Base-by-base conservation (phyloP, 2,329 filamentous ascomycete genomes). In the Teratosphaeria destructans region DNA sequence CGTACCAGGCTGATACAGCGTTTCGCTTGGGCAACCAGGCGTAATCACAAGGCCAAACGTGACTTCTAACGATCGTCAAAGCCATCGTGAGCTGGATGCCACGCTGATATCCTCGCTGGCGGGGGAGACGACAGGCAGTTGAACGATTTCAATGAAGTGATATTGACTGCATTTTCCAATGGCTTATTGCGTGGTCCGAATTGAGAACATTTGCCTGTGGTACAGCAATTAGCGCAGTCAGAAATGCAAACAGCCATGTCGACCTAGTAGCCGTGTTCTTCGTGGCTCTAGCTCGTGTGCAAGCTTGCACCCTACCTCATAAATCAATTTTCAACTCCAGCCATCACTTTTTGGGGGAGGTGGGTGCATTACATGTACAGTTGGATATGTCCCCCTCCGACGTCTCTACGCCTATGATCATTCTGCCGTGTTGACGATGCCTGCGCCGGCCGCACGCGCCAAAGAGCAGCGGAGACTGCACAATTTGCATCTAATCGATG, bases 401-500 rank as follows among this genome's bases (percentile, higher is more conserved):
- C 29, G 5, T 32, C 29, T 43, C 4, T 10, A 8, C n/a, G 43
- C 7, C 43, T 3, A 49, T 49, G 43, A 3, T 8, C 16, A 49
- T 49, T n/a, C 3, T 23, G 8, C 27, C 6, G 27, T 10, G 16
- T 23, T 14, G 12, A 55, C 16, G 11, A 32, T 34, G 53, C 53
- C 34, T n/a, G 53, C 34, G 26, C 53, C 34, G 14, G 29, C 34
- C 2, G 23, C 27, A 16, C 53, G 29, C 19, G 53, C 23, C 53
- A 55, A 55, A 55, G 53, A 34, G 29, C 34, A 32, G 29, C 34
- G 53, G 8, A 55, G 34, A 16, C 53, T 55, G 27, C 91, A 96
- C 74, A 92, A 91, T 71, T 77, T 95, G 26, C 82, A 95, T 2
- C 79, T 95, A 2, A 85, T 96, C 59, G 89, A 91, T 63, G 92